Base-by-base conservation (phyloP, 495 filamentous ascomycete genomes). In the Evansstolkia leycettana region DNA sequence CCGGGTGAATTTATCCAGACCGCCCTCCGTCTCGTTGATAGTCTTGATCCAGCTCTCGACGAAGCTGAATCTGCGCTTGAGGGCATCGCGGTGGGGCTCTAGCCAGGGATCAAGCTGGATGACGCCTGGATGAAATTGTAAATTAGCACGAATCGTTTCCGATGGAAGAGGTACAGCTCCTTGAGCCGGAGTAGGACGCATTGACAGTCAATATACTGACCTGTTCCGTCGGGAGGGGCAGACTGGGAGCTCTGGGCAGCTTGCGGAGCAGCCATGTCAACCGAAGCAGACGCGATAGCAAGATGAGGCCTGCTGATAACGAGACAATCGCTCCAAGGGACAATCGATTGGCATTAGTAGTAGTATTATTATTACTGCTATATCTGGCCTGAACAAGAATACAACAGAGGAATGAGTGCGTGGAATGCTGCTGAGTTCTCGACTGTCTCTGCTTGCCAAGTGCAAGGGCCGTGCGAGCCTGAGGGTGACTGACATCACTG, bases 61-160 rank as follows among this genome's bases (percentile, higher is more conserved):
- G 46, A 84, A 80, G 41, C 66, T 58, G 60, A 76, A 94, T 57
- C 90, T 73, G 36, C 70, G 70, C 46, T 78, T 78, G 38, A 98
- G 63, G 28, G 78, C 67, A 19, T 82, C 80, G 47, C 76, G 70
- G 69, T 89, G 93, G 7, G 92, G 89, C 11, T 73, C 73, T 38
- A 98, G 78, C 73, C 78, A 96, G 13, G 90, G 86, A 50, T 98
- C 90, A 32, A 96, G 71, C 54, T 80, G 57, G 38, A 93, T 52
- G 32, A 95, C 84, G 48, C 90, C 90, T 92, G n/a, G n/a, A n/a
- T n/a, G n/a, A n/a, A n/a, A 36, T 16, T 14, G 23, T 24, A 36
- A 2, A 6, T 48, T 32, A 42, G 34, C 19, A 17, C 32, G 14
- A 16, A 27, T 15, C n/a, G 10, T 24, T 23, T 23, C 20, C 20